Evolutionary conservation across 179 eudicot genomes (phyloP), one percentile per base, ranked within the genome.

Genomic region (Monotropa hypopitys): DNA sequence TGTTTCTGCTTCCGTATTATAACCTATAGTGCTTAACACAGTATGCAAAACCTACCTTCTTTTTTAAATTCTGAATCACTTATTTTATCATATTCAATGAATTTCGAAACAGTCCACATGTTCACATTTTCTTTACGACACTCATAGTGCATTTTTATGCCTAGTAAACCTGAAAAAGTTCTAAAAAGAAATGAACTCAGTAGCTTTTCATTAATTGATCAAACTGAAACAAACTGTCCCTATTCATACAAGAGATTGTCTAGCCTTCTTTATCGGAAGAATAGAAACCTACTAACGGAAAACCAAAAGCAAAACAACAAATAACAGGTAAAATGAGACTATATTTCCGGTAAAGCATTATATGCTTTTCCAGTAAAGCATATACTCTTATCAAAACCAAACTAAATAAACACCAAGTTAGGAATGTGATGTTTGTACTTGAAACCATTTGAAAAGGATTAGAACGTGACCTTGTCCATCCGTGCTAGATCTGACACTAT

Each of bases 401-500:
- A 32, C 45, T 45, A 9, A 9, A 15, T 15, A 63, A 61, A 28
- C 28, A 45, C 56, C n/a, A 16, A 10, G n/a, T n/a, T 18, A 26
- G 13, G 54, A 65, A 76, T 21, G 18, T 10, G 23, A 63, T 10
- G 3, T 50, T 18, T 57, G 50, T 78, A 5, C 42, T 12, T 62
- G 42, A 42, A 78, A 76, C 21, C 30, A 80, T 35, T 69, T 68
- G 13, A 47, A 43, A 56, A 59, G 38, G 51, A 8, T 46, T 10
- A 28, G 30, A 73, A 42, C 69, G 77, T 83, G 54, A 96, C 99
- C 98, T 93, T 93, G 59, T 93, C 96, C 95, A 90, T 93, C 38
- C 99, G 97, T 81, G 99, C 98, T 76, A 96, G 88, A 83, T 93
- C 98, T 77, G 99, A 96, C 43, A 93, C 83, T 59, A 93, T 90